Conservation (phyloP, 2,329 filamentous ascomycete genomes). For the Pseudonectria foliicola region DNA sequence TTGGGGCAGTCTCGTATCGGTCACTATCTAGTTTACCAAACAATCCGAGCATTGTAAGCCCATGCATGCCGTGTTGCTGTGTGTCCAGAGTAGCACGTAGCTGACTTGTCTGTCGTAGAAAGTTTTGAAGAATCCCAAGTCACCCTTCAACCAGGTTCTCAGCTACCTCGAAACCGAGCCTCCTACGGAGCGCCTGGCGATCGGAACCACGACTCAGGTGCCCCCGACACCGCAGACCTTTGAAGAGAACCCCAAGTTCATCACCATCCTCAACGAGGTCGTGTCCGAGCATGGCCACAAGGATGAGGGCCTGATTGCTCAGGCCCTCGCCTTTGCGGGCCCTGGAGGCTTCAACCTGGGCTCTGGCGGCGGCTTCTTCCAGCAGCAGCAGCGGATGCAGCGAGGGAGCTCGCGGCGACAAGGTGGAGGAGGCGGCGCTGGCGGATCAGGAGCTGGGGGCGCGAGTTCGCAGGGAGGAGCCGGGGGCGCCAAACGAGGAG, state of each 20-base stretch:
- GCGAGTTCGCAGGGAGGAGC: constrained; percentile 55
- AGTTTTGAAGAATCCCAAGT: constrained; percentile 44
- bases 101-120: constrained; percentile 42
- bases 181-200: constrained; percentile 45
- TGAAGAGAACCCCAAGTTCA: constrained; percentile 50
- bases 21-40: constrained; percentile 39
- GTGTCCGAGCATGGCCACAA: constrained; percentile 46
- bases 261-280: constrained; percentile 52
- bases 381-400: constrained; percentile 29
- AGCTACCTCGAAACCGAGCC: constrained; percentile 53
- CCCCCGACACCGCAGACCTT: constrained; percentile 57
- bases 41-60: constrained; percentile 49
- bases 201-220: constrained; percentile 52
- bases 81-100: constrained; percentile 1
- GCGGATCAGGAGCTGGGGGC: constrained; percentile 43
- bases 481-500: constrained; percentile 52
- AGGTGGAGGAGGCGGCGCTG: constrained; percentile 33
- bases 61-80: not conserved
- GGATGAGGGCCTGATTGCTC: constrained; percentile 48
- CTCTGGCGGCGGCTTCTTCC: constrained; percentile 44
- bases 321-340: constrained; percentile 54
- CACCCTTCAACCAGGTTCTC: constrained; percentile 44
- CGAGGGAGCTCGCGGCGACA: constrained; percentile 27
- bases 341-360: constrained; percentile 48
- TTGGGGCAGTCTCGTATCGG: constrained; percentile 19